Percentiles rank a stretch among this genome's conserved stretches.
These are phyloP conservation scores for Plasmopara halstedii DNA, from an alignment of 352 stramenopile genomes.

Conservation along the genomic window DNA sequence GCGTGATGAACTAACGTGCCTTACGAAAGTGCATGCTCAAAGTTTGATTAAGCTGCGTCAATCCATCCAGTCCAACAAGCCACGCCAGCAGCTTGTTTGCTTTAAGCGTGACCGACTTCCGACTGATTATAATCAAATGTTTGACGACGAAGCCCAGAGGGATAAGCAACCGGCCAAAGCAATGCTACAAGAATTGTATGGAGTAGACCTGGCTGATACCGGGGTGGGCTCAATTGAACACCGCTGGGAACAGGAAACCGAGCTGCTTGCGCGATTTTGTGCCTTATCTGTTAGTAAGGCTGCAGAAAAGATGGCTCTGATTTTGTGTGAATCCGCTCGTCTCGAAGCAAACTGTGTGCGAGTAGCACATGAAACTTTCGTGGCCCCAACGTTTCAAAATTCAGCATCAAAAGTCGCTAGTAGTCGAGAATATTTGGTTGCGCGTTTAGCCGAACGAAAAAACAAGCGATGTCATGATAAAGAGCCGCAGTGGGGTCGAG, in stretches of 20 bases:
- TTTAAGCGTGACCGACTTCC: conserved; percentile 15
- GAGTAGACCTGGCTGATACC: conserved; percentile 4
- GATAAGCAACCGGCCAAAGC: conserved; percentile 9
- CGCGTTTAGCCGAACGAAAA: conserved; percentile 13
- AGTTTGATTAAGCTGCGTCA: conserved; percentile 15
- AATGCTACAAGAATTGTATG: conserved; percentile 12
- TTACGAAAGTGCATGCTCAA: conserved; percentile 18
- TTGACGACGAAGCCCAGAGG: conserved; percentile 2
- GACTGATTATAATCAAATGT: not conserved
- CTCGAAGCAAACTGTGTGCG: conserved; percentile 21
- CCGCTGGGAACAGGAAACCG: conserved; percentile 10
- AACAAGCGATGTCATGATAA: conserved; percentile 5
- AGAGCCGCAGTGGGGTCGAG: not conserved
- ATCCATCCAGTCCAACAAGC: conserved; percentile 16
- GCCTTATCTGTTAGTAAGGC: conserved; percentile 9
- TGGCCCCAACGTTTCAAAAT: conserved; percentile 8
- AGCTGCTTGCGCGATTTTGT: conserved; percentile 12
- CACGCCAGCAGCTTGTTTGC: conserved; percentile 18
- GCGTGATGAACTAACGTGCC: conserved; percentile 20
- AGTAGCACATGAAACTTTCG: conserved; percentile 16
- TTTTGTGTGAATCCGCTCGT: conserved; percentile 11
- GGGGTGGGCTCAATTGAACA: conserved; percentile 7
- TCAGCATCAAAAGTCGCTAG: not conserved
- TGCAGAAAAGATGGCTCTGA: conserved; percentile 13
- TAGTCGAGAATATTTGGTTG: conserved; percentile 13